Conservation (phyloP, 176 grass and related monocot species). For the Bonia amplexicaulis region DNA sequence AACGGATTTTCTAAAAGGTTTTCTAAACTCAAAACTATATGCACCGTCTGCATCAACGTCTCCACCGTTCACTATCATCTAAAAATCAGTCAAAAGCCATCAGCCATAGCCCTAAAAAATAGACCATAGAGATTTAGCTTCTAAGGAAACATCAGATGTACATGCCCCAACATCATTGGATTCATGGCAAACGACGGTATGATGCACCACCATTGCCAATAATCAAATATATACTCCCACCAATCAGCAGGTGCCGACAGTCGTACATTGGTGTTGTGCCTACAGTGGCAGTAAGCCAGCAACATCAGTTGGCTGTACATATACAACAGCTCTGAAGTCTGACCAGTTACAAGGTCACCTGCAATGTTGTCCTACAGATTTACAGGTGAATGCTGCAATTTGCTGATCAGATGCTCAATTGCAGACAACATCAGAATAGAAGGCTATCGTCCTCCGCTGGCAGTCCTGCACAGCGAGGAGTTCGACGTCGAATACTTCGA, state of each 20-base stretch:
- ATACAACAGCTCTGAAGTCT: neutral
- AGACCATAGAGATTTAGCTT: neutral
- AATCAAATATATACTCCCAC: neutral
- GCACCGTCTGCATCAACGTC: no score
- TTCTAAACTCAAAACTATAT: no score
- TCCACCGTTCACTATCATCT: no score
- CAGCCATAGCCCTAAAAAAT: no score
- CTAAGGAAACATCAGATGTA: neutral
- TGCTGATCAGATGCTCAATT: conserved; percentile 35
- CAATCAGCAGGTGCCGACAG: neutral
- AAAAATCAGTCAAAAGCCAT: no score
- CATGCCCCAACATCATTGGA: neutral
- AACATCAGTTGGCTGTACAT: neutral
- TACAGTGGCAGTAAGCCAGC: neutral
- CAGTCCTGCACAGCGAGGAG: conserved; percentile 75
- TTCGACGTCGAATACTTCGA: conserved; percentile 87
- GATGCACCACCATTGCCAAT: neutral
- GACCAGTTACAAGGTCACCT: neutral
- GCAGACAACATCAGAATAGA: conserved; percentile 90
- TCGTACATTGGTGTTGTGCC: neutral
- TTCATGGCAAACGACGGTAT: neutral
- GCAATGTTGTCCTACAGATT: neutral
- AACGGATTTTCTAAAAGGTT: no score
- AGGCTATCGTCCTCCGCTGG: conserved; percentile 85
- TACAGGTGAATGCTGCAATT: neutral